Base-by-base conservation (phyloP, 768 basidiomycete species). In the Psilocybe tampanensis region DNA sequence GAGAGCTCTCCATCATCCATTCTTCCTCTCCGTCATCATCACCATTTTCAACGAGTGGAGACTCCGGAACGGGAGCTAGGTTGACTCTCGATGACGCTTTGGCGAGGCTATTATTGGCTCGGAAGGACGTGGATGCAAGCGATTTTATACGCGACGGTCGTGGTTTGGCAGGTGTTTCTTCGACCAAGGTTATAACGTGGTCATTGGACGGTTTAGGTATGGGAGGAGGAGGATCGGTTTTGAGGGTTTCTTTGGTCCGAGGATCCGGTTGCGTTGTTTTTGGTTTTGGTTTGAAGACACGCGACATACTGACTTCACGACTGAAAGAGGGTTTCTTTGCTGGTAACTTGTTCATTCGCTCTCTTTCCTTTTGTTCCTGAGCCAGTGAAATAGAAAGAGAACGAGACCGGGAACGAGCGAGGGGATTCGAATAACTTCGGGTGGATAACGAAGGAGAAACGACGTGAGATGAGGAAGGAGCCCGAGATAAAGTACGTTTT, bases 261-360 rank as follows among this genome's bases (percentile, higher is more conserved):
- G 54, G 52, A 13, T 57, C 48, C 19, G 57, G 56, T 41, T 63
- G 56, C 19, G 59, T 64, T 60, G 43, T 59, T 55, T 62, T 79
- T 54, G 71, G 71, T 44, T 77, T 77, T 21, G 22, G 73, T 64
- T 85, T 89, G 72, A 90, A 90, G 21, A 72, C 80, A 29, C 88
- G 80, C 17, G 85, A 85, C 90, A 92, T 92, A 71, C 87, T 91
- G 60, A 91, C 77, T 66, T 92, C 89, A 29, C 88, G 80, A 56
- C 78, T 85, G n/a, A 90, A 70, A 1, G 81, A 72, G 9, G 81
- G 78, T 59, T 82, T 83, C 64, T 83, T 83, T 1, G 66, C 67
- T n/a, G 71, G 64, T 0, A 68, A 68, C 24, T 68, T 68, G 26
- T 72, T 74, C 3, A 66, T 68, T 8, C 69, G 75, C 65, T 74